Evolutionary conservation across 1,284 basidiomycete genomes (phyloP), one percentile per base, ranked within the genome.

Genomic region (Papiliotrema laurentii): DNA sequence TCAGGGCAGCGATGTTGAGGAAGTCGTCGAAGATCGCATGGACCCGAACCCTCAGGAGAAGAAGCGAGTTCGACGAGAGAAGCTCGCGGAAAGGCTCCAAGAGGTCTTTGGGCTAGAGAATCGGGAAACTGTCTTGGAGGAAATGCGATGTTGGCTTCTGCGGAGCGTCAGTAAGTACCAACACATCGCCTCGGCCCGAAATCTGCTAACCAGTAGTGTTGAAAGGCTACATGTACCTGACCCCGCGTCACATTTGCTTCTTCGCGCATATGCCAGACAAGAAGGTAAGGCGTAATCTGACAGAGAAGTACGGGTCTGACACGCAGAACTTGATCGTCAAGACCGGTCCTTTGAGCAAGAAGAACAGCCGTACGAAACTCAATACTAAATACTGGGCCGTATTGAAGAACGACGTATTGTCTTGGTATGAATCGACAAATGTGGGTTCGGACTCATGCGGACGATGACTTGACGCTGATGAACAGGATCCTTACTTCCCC

Each of bases 141-240:
- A 91, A 76, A 83, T 92, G 80, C 84, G 86, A 1, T 91, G 88
- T 66, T 91, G 87, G 86, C 76, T 94, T 40, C 74, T 96, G 56
- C 83, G 88, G 45, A 89, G 85, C 47, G 81, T 90, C 54, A 77
- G 89, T 91, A 64, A 80, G 88, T 83, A 4, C 47, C 43, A 43
- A 45, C 41, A 25, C 2, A 18, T 18, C 48, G 19, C 22, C 16
- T 9, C 4, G 19, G 16, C 11, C 10, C 41, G 7, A 9, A 18
- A 13, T 40, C 42, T 51, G 34, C 57, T 50, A 24, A 53, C 24
- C 26, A 26, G 3, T 50, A 91, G 87, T 97, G 61, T 79, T 98
- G 19, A 92, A 97, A 74, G 93, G 93, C 16, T 96, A 94, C 69
- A 87, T 97, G 81, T 98, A 94, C 70, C 78, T 97, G 38, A 97